phyloP scores from a whole-genome alignment of 352 stramenopile genomes.

The Phytopythium litorale region DNA sequence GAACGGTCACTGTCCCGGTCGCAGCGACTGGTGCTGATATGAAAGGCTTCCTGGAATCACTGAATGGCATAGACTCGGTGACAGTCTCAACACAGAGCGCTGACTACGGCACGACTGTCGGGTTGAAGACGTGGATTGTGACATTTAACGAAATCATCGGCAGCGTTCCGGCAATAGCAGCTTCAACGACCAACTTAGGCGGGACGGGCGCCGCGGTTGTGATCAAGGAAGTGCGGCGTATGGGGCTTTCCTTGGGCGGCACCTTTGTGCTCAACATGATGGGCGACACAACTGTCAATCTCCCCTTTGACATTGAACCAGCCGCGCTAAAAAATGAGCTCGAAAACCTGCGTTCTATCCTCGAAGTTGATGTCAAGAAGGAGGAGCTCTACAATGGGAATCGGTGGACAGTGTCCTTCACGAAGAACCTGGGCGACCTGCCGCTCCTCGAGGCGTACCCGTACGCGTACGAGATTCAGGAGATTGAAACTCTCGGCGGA shows the following conservation, averaged over 20 bases:
- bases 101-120: constrained; percentile 40
- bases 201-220: constrained; percentile 54
- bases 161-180: constrained; percentile 77
- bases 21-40: constrained; percentile 32
- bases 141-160: constrained; percentile 93
- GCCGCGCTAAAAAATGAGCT: constrained; percentile 82
- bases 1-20: constrained; percentile 38
- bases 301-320: constrained; percentile 90
- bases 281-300: constrained; percentile 87
- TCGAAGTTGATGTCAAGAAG: constrained; percentile 66
- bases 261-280: constrained; percentile 94
- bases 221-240: constrained; percentile 68
- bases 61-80: constrained; percentile 80
- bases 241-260: constrained; percentile 81
- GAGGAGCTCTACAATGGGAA: constrained; percentile 81
- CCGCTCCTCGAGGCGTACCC: constrained; percentile 84
- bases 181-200: constrained; percentile 51
- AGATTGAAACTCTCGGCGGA: constrained; percentile 88
- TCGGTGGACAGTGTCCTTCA: constrained; percentile 95
- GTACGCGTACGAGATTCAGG: constrained; percentile 92
- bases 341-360: constrained; percentile 56
- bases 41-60: constrained; percentile 58
- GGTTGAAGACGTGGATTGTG: constrained; percentile 74
- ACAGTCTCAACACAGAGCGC: constrained; percentile 42
- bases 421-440: constrained; percentile 93